phyloP scores from a whole-genome alignment of 306 rosid species.

The Delonix regia region DNA sequence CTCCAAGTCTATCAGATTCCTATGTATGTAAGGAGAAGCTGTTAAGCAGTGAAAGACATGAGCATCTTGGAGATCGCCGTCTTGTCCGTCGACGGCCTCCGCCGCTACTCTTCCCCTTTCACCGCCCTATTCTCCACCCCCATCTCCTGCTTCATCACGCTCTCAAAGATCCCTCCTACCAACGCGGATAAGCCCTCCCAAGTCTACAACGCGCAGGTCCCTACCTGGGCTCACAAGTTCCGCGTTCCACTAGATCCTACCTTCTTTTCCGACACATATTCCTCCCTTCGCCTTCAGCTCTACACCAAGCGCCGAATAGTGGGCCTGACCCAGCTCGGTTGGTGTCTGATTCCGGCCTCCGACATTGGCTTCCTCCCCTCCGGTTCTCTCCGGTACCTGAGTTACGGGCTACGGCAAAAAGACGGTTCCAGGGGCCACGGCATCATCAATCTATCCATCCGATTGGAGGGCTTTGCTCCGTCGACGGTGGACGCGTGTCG shows the following conservation, averaged over 20 bases:
- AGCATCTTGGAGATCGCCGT: constrained; percentile 52
- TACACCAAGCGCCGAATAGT: constrained; percentile 50
- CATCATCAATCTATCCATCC: constrained; percentile 51
- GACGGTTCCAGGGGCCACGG: constrained; percentile 58
- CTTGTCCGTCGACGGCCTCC: constrained; percentile 55
- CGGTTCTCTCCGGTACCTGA: constrained; percentile 46
- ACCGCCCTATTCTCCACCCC: constrained; percentile 9
- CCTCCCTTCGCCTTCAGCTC: constrained; percentile 53
- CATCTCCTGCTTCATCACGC: constrained; percentile 53
- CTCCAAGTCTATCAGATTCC: too few relatives aligned
- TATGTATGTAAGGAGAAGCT: neutral
- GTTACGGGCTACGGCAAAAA: constrained; percentile 61
- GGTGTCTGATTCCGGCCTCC: constrained; percentile 55
- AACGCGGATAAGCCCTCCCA: constrained; percentile 19
- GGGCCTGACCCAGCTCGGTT: constrained; percentile 59
- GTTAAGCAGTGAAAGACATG: neutral
- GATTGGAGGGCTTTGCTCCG: constrained; percentile 28
- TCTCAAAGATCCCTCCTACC: constrained; percentile 42
- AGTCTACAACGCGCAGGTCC: neutral
- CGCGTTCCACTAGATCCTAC: constrained; percentile 40
- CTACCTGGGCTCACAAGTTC: constrained; percentile 56
- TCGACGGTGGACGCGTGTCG: constrained; percentile 35
- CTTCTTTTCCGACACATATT: constrained; percentile 52
- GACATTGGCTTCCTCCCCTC: constrained; percentile 53
- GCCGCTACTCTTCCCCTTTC: neutral